Base-by-base conservation (phyloP, 2,329 filamentous ascomycete species). In the Colletotrichum sp. region DNA sequence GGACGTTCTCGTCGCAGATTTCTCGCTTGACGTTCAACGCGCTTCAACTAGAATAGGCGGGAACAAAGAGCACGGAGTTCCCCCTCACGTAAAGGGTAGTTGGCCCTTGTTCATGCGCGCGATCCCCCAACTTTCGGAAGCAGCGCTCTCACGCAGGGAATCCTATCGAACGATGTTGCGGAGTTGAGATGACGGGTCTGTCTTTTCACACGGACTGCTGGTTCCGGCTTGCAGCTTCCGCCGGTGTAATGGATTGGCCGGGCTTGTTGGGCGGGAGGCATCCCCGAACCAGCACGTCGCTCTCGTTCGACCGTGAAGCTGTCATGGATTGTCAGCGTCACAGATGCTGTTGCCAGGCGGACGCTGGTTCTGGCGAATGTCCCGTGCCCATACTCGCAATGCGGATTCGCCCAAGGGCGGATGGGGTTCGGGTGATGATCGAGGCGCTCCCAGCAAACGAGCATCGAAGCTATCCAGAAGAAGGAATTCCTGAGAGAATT, bases 171-270 rank as follows among this genome's bases (percentile, higher is more conserved):
- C 70, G 39, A 36, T 32, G 55, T 75, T 39, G 63, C 43, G 57
- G 52, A 68, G 34, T 67, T 77, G 64, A 60, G 72, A 75, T 75
- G 72, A 72, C 48, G 72, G 72, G 64, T 52, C 48, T 72, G 48
- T 12, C 30, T n/a, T 43, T 75, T n/a, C 72, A 55, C 61, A 77
- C n/a, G 63, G 66, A 30, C 26, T 39, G 30, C 21, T n/a, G 24
- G 36, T 63, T 24, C 67, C 69, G 64, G 73, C 64, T 64, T 28
- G 28, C 36, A 63, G 16, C 32, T 65, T 59, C 73, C 69, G 57
- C 48, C 43, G 57, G 70, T 34, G 64, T n/a, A 30, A 59, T 67
- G 30, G 26, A 39, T 67, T 61, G n/a, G 69, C 73, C 70, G 63
- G 67, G 24, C 6, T 66, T 15, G 16, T 59, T 26, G 60, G 32